Conservation (phyloP, 139 green algal species). For the Chlamydomonas incerta region DNA sequence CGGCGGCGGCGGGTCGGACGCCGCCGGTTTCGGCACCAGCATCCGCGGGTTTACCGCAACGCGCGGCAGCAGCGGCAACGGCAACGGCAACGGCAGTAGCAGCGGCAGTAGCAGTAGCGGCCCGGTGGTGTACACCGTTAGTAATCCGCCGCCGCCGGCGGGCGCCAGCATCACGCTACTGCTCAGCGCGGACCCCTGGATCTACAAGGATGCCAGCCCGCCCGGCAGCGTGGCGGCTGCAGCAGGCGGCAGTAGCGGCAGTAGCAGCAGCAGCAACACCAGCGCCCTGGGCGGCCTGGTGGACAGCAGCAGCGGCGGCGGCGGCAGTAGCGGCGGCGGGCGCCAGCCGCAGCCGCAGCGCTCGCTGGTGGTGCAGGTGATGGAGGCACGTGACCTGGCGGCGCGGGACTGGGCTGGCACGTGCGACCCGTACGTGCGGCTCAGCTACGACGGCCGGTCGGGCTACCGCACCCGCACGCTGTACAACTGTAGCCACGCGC, state of each 20-base stretch:
- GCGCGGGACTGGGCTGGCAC: conserved; percentile 47
- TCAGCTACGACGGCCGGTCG: conserved; percentile 28
- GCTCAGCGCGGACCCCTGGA: conserved; percentile 52
- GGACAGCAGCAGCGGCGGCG: no score
- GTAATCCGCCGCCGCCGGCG: not conserved
- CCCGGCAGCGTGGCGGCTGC: not conserved
- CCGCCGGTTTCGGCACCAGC: no score
- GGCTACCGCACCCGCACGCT: conserved; percentile 46
- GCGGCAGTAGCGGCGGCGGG: no score
- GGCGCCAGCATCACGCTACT: conserved; percentile 43
- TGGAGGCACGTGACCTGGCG: conserved; percentile 43
- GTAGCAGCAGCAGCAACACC: no score
- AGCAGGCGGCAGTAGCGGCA: not conserved
- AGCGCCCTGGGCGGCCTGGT: no score
- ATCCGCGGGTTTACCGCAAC: no score
- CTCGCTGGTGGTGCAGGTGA: conserved; percentile 59
- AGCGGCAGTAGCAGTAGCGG: no score
- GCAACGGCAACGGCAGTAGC: no score
- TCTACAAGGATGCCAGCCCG: conserved; percentile 25
- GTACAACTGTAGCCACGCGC: conserved; percentile 35
- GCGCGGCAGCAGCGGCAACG: no score
- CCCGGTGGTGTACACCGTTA: no score
- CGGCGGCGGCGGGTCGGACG: no score
- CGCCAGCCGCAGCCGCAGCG: not conserved
- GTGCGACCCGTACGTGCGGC: conserved; percentile 48